phyloP scores from a whole-genome alignment of 1,284 basidiomycete genomes.

The Blastosporella zonata region DNA sequence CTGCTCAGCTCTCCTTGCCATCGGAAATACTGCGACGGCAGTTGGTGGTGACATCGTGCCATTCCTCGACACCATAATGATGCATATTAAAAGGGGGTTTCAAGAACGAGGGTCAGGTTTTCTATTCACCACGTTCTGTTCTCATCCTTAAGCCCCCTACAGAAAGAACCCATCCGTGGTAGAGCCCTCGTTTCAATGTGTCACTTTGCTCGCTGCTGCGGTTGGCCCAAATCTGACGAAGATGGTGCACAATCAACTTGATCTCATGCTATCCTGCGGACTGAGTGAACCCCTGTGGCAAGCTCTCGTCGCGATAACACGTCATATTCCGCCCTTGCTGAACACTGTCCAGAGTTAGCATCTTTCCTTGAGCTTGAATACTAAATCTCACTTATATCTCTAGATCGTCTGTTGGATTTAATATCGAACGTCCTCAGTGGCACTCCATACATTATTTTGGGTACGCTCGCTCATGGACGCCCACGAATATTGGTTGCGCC shows the following conservation, averaged over 20 bases:
- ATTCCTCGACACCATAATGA: constrained; percentile 91
- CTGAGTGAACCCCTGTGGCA: constrained; percentile 86
- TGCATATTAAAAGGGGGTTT: constrained; percentile 87
- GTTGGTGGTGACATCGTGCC: constrained; percentile 94
- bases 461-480: constrained; percentile 62
- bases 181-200: constrained; percentile 96
- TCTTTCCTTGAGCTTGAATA: not conserved
- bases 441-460: constrained; percentile 81
- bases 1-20: constrained; percentile 94
- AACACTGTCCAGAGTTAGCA: constrained; percentile 85
- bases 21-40: constrained; percentile 91
- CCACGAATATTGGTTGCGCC: constrained; percentile 53
- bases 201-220: constrained; percentile 92
- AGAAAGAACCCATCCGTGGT: constrained; percentile 92
- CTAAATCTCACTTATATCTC: not conserved
- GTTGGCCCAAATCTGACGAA: constrained; percentile 96
- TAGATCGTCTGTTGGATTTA: constrained; percentile 84
- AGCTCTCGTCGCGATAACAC: constrained; percentile 84
- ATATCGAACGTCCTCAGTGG: constrained; percentile 81
- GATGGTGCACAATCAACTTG: constrained; percentile 92
- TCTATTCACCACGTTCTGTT: not conserved
- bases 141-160: constrained; percentile 10
- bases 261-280: constrained; percentile 95
- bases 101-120: constrained; percentile 73
- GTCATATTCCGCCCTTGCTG: constrained; percentile 86